These are phyloP conservation scores for Penicillium sp. DNA, from an alignment of 2,329 filamentous ascomycete genomes.

Conservation along the genomic window DNA sequence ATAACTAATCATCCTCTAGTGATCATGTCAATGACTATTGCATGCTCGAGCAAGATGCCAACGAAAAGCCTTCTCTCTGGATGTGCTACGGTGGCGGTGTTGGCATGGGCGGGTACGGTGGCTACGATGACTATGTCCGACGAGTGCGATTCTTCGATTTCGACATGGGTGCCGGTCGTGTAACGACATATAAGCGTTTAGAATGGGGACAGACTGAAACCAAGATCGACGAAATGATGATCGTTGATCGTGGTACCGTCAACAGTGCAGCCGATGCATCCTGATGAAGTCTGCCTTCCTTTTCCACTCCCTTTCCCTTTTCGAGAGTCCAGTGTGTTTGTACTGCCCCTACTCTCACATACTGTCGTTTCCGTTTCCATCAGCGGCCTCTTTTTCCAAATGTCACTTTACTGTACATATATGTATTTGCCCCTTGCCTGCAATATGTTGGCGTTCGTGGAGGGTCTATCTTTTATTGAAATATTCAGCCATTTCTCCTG, in stretches of 20 bases:
- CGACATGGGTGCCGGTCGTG: conserved; percentile 84
- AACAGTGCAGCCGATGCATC: conserved; percentile 31
- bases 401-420: conserved; percentile 22
- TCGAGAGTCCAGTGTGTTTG: conserved; percentile 2
- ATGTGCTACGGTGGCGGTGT: conserved; percentile 96
- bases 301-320: neutral
- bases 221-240: conserved; percentile 59
- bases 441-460: conserved; percentile 23
- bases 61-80: conserved; percentile 72
- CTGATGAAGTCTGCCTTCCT: conserved; percentile 1
- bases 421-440: conserved; percentile 17
- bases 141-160: conserved; percentile 87
- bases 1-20: conserved; percentile 44
- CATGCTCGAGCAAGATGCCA: conserved; percentile 61
- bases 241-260: conserved; percentile 59
- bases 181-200: conserved; percentile 88
- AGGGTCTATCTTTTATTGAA: conserved; percentile 17
- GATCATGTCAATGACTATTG: conserved; percentile 99
- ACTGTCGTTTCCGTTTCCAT: conserved; percentile 13
- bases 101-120: conserved; percentile 92
- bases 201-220: conserved; percentile 61
- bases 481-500: conserved; percentile 20
- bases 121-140: conserved; percentile 81
- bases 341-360: conserved; percentile 14
- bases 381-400: conserved; percentile 3